phyloP scores from a whole-genome alignment of 1,139 yeast species.

The Kazachstania sp. region DNA sequence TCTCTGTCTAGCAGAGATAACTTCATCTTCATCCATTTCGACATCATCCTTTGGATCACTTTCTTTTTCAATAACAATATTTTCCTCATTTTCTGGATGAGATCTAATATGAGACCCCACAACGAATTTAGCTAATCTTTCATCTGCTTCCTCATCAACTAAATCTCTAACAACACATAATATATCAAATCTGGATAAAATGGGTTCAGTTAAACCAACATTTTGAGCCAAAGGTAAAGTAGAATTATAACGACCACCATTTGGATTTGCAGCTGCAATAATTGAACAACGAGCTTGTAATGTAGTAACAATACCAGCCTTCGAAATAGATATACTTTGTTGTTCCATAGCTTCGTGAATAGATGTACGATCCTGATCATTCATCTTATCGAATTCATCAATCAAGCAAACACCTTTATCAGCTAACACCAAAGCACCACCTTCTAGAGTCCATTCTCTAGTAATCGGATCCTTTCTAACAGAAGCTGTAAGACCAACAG shows the following conservation, averaged over 20 bases:
- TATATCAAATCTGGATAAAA: constrained; percentile 90
- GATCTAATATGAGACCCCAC: constrained; percentile 87
- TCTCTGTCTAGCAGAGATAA: constrained; percentile 38
- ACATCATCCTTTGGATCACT: constrained; percentile 26
- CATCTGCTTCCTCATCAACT: constrained; percentile 86
- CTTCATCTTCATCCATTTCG: constrained; percentile 26
- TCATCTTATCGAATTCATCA: constrained; percentile 99
- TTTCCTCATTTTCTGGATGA: constrained; percentile 52
- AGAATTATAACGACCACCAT: constrained; percentile 89
- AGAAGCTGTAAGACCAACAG: constrained; percentile 96
- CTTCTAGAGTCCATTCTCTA: constrained; percentile 96
- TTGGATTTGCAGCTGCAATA: constrained; percentile 97
- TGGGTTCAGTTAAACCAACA: constrained; percentile 93
- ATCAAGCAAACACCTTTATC: constrained; percentile 95
- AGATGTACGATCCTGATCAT: constrained; percentile 95
- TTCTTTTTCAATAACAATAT: constrained; percentile 33
- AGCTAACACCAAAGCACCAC: constrained; percentile 95
- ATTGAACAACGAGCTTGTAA: constrained; percentile 94
- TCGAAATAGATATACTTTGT: constrained; percentile 90
- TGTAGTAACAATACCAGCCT: constrained; percentile 96
- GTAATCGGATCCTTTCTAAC: constrained; percentile 94
- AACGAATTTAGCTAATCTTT: constrained; percentile 79
- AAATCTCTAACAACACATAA: constrained; percentile 90
- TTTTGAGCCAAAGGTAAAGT: constrained; percentile 85
- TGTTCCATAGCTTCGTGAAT: constrained; percentile 99